phyloP scores from a whole-genome alignment of 768 basidiomycete species.

The Russula sp. region DNA sequence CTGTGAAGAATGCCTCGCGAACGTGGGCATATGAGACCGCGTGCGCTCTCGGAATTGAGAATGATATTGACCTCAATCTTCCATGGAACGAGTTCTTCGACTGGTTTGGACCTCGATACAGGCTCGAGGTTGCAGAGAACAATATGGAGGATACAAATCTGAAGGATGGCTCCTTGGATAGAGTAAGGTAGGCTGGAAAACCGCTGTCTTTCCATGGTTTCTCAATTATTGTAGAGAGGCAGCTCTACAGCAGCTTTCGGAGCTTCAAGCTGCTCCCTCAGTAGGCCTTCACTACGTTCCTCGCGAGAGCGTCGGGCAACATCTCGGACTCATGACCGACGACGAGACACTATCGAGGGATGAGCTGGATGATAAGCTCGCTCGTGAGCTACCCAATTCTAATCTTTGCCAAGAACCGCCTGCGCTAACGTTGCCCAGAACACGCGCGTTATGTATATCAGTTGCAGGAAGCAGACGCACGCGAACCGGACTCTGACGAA shows the following conservation, averaged over 20 bases:
- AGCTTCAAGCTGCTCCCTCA: slow-evolving; percentile 70
- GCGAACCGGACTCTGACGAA: slow-evolving; percentile 25
- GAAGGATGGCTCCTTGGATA: slow-evolving; percentile 70
- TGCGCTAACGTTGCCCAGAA: slow-evolving; percentile 34
- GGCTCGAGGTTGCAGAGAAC: slow-evolving; percentile 82
- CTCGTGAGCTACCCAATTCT: slow-evolving; percentile 45
- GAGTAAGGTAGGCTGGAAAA: slow-evolving; percentile 48
- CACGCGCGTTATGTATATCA: slow-evolving; percentile 54
- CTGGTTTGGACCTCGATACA: slow-evolving; percentile 94
- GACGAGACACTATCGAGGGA: slow-evolving; percentile 41
- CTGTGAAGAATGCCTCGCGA: slow-evolving; percentile 91
- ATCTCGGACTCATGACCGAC: slow-evolving; percentile 50
- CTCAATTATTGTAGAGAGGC: slow-evolving; percentile 39
- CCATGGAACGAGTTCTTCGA: slow-evolving; percentile 91
- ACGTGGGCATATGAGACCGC: slow-evolving; percentile 98
- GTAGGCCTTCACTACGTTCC: slow-evolving; percentile 84
- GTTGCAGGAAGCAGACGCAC: slow-evolving; percentile 25
- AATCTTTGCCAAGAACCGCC: neutral
- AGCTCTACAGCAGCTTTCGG: slow-evolving; percentile 47
- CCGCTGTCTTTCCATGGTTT: slow-evolving; percentile 29
- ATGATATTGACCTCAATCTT: slow-evolving; percentile 66
- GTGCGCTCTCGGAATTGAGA: slow-evolving; percentile 81
- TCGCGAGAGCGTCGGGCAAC: slow-evolving; percentile 52
- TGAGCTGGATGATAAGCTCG: slow-evolving; percentile 60
- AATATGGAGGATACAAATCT: slow-evolving; percentile 95